Evolutionary conservation across 495 filamentous ascomycete species (phyloP), one percentile per base, ranked within the genome.

Genomic region (Schizothecium vesticola): DNA sequence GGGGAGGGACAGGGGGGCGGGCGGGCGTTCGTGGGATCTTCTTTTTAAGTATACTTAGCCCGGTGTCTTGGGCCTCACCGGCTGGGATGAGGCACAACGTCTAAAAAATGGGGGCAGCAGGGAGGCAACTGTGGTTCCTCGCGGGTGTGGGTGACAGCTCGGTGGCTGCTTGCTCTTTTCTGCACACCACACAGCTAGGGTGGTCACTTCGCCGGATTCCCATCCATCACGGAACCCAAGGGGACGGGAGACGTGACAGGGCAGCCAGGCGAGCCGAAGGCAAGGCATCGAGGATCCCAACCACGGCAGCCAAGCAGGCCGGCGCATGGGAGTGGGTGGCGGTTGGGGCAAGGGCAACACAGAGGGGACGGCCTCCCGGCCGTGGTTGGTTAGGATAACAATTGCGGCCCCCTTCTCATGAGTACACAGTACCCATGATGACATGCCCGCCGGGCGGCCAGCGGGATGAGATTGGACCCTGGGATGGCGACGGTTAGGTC

Each of bases 11-110:
- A 63, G 66, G 66, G 66, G 43, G 64, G 28, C 12, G 43, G 64
- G 28, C 12, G 61, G 63, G 64, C 28, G 59, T 69, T 72, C 65
- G 68, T 65, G 69, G 70, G 64, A 63, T 67, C 21, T 12, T 51
- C 28, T 64, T 59, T n/a, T 69, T 43, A 36, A 64, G 33, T 36
- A 43, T 6, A n/a, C n/a, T n/a, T n/a, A 73, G 69, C 65, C 73
- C 68, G 68, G 64, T 64, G 65, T 74, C 66, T 66, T 71, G 73
- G 70, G 61, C 63, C 70, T 70, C 73, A 59, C 60, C 33, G 26
- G 67, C 74, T 69, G 67, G 74, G 72, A 76, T 74, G 66, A 68
- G 65, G 68, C 71, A 75, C 69, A 71, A 70, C 67, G 71, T 72
- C 66, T 67, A 73, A 73, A 73, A 70, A 69, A 64, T 69, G 64